These are phyloP conservation scores for Coemansia sp. DNA, from an alignment of 192 early-diverging fungal genomes.

Conservation along the genomic window DNA sequence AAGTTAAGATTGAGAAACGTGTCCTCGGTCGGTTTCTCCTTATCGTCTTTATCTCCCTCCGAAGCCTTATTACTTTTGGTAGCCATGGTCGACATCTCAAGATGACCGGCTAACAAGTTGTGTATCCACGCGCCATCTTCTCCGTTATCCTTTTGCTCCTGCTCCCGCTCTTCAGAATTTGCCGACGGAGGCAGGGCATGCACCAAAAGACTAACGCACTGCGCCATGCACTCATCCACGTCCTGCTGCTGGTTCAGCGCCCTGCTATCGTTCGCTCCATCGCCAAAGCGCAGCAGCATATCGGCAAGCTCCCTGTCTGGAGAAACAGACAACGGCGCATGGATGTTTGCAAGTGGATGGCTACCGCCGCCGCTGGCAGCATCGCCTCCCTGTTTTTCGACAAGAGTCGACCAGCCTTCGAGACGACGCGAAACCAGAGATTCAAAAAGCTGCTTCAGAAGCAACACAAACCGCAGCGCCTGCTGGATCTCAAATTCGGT, in stretches of 20 bases:
- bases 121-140: conserved; percentile 41
- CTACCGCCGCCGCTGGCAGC: conserved; percentile 19
- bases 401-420: conserved; percentile 32
- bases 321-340: conserved; percentile 44
- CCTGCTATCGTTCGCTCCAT: conserved; percentile 16
- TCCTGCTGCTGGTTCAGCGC: conserved; percentile 70
- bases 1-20: conserved; percentile 42
- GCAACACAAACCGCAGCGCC: conserved; percentile 53
- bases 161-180: conserved; percentile 8
- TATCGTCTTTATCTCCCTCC: not conserved
- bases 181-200: conserved; percentile 60
- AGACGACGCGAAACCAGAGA: conserved; percentile 32
- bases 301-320: conserved; percentile 62
- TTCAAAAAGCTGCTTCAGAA: conserved; percentile 59
- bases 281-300: conserved; percentile 55
- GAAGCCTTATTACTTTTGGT: not conserved
- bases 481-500: conserved; percentile 13
- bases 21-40: conserved; percentile 19
- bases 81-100: conserved; percentile 13
- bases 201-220: conserved; percentile 63
- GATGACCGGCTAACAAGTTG: conserved; percentile 31
- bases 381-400: conserved; percentile 12
- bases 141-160: conserved; percentile 13
- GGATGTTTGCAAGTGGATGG: conserved; percentile 39
- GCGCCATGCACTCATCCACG: conserved; percentile 75